Base-by-base conservation (phyloP, 148 eudicot species). In the Chenopodium album region DNA sequence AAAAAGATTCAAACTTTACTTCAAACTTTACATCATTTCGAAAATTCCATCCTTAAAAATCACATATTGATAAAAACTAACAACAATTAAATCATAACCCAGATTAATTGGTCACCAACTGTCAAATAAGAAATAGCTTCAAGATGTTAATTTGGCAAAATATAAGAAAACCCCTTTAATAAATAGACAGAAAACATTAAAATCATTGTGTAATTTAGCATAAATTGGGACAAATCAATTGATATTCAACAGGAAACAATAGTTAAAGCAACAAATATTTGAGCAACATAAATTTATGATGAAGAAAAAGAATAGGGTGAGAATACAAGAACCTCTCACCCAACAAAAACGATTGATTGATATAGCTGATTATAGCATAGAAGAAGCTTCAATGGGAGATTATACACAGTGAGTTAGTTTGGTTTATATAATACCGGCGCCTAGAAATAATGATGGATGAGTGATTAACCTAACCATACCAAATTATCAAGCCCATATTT, bases 361-460 rank as follows among this genome's bases (percentile, higher is more conserved):
- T 41, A 41, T 41, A 41, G 8, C 44, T 2, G 37, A 34, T 34
- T 34, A 37, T 37, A 37, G 44, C 71, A 67, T 28, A 13, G 34
- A 10, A 66, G 16, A 4, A 66, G 37, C 17, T 66, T 66, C 2
- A 28, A 5, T 5, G 16, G 22, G 9, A 6, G 6, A 2, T 22
- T 16, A 2, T 28, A 3, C 1, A 7, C 17, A 28, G 19, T 26
- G 0, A 0, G 29, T 7, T 31, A 17, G 46, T 62, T 56, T 37
- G 32, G 79, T 76, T 76, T 56, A 62, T 77, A 76, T 76, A 76
- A 64, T 74, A 77, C 71, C 79, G 71, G 71, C 70, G 79, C 46
- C 28, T 59, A 41, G 79, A 76, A 32, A 4, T 59, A 46, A 20
- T 32, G 65, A 56, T 13, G 56, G 76, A 73, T 73, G 19, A 47